Percentiles rank a stretch among this genome's conserved stretches.
These are phyloP conservation scores for Clavaria fumosa DNA, from an alignment of 768 basidiomycete genomes.

Conservation along the genomic window DNA sequence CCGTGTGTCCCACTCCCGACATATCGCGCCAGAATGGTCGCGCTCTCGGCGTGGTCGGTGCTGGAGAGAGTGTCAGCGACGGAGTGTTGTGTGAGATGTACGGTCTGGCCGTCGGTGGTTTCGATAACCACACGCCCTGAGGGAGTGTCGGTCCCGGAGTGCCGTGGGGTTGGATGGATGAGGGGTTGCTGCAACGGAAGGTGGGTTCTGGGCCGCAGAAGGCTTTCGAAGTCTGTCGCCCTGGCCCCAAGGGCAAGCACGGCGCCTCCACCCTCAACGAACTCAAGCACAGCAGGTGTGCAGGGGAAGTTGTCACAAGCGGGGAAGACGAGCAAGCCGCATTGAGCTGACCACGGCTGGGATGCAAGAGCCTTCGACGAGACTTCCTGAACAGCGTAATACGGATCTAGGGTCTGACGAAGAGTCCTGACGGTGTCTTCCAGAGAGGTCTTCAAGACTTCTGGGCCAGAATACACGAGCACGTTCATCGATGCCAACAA, in stretches of 20 bases:
- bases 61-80: neutral
- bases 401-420: slow-evolving; percentile 42
- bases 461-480: slow-evolving; percentile 55
- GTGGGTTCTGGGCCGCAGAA: slow-evolving; percentile 26
- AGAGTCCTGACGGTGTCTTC: slow-evolving; percentile 31
- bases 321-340: slow-evolving; percentile 71
- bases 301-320: slow-evolving; percentile 36
- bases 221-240: slow-evolving; percentile 29
- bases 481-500: no score
- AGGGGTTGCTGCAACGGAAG: slow-evolving; percentile 30
- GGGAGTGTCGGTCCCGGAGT: neutral
- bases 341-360: slow-evolving; percentile 65
- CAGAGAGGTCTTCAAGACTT: slow-evolving; percentile 33
- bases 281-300: slow-evolving; percentile 36
- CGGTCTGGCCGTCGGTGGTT: no score
- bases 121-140: no score
- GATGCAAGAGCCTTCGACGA: slow-evolving; percentile 36
- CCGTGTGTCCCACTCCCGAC: neutral
- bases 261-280: slow-evolving; percentile 52
- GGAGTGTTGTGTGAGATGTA: no score
- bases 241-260: slow-evolving; percentile 51
- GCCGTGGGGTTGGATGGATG: no score
- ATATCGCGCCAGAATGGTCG: neutral
- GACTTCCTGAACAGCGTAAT: slow-evolving; percentile 67
- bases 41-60: neutral